Base-by-base conservation (phyloP, 2,329 filamentous ascomycete genomes). In the Magnaporthiopsis rhizophila region DNA sequence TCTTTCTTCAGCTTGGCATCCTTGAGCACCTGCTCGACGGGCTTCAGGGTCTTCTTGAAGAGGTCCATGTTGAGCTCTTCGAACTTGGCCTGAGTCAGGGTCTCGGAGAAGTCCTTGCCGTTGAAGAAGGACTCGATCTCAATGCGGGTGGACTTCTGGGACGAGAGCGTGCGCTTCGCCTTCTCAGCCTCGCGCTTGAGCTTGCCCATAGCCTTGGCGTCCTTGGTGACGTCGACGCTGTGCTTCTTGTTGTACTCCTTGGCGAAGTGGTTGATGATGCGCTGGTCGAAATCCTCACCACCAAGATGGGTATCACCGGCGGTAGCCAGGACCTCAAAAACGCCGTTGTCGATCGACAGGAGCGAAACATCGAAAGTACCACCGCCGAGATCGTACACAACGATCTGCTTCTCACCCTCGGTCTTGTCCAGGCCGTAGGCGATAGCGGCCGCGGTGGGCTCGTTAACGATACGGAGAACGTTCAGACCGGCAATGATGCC, bases 191-290 rank as follows among this genome's bases (percentile, higher is more conserved):
- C 95, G 73, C 95, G 93, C 91, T 98, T 98, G 72, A 99, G 87
- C 84, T 98, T 99, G 82, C 93, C 92, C 93, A 98, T 98, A 70
- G 94, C 89, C 90, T 97, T 97, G 70, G 89, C 81, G 76, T 98
- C 92, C 85, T 96, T 96, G 81, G 88, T 90, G 76, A 98, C 86
- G 72, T 99, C 92, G 71, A 96, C 92, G 72, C 80, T 81, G 84
- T 97, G 86, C 86, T 97, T 95, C 89, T 97, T 97, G 89, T 98
- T 98, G 88, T 96, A 98, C 72, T 86, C 83, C 89, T 98, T 97
- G 83, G 89, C 89, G 76, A 98, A 92, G 87, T 94, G 86, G 85
- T 90, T 92, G 83, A 98, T 97, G 78, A 98, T 86, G 77, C 94
- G 89, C 86, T 98, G 92, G 79, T 98, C 94, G 78, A 98, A 98